phyloP scores from a whole-genome alignment of 208 protist genomes.

The Acanthamoeba sp. region DNA sequence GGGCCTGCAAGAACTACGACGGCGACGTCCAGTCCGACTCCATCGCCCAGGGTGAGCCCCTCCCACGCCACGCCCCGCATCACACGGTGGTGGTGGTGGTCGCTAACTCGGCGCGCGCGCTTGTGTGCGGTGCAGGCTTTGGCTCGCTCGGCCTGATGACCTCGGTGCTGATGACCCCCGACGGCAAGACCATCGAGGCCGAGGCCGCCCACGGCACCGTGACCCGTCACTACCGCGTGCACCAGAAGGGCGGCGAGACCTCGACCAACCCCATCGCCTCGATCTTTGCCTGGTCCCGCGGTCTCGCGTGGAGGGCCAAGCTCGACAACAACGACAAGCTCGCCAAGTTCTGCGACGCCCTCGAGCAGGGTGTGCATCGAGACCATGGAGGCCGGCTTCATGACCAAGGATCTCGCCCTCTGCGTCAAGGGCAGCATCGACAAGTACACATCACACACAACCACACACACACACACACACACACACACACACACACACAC shows the following conservation, averaged over 20 bases:
- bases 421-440: slow-evolving; percentile 92
- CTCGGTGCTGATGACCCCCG: slow-evolving; percentile 96
- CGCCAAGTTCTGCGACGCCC: slow-evolving; percentile 90
- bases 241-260: slow-evolving; percentile 77
- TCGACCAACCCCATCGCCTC: slow-evolving; percentile 98
- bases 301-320: slow-evolving; percentile 95
- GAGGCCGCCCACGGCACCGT: slow-evolving; percentile 98
- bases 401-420: slow-evolving; percentile 98
- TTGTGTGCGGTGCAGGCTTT: neutral
- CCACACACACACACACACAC: too few species aligned
- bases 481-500: too few species aligned
- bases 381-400: slow-evolving; percentile 95
- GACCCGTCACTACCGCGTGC: slow-evolving; percentile 94
- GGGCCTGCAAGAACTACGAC: slow-evolving; percentile 99
- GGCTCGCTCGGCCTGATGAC: slow-evolving; percentile 96
- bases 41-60: slow-evolving; percentile 93
- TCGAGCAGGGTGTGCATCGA: slow-evolving; percentile 95
- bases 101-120: neutral
- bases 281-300: slow-evolving; percentile 98
- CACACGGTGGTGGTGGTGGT: neutral
- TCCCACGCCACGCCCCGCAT: too few species aligned
- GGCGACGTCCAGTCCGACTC: slow-evolving; percentile 98
- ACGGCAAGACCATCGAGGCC: slow-evolving; percentile 97
- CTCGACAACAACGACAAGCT: slow-evolving; percentile 96
- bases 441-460: slow-evolving; percentile 33